A percentile compares a stretch with the other conserved stretches of the same genome.
phyloP scores from a whole-genome alignment of 192 early-diverging fungal species.

The Globomyces pollinis-pini region DNA sequence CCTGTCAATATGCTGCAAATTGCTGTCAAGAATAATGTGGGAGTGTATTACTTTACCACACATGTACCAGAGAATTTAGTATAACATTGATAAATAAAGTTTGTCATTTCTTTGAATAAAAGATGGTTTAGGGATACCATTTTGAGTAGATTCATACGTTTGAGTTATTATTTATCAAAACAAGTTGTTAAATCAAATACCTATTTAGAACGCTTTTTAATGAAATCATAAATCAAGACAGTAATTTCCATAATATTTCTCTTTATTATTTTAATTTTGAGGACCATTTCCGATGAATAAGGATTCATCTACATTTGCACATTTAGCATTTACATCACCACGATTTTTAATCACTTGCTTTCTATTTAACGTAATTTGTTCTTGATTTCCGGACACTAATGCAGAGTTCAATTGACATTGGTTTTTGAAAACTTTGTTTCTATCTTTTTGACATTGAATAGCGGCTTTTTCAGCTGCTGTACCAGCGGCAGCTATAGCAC shows the following conservation, averaged over 20 bases:
- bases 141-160: too few species aligned
- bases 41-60: constrained; percentile 39
- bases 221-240: too few species aligned
- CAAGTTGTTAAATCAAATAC: too few species aligned
- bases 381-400: background rate
- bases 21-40: constrained; percentile 45
- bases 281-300: too few species aligned
- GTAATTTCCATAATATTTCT: too few species aligned
- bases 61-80: background rate
- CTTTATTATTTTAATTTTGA: too few species aligned
- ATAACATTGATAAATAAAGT: too few species aligned
- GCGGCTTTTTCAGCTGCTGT: background rate
- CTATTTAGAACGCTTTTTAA: too few species aligned
- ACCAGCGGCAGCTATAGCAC: constrained; percentile 10
- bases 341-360: background rate
- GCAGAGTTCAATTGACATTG: background rate
- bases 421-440: constrained; percentile 15
- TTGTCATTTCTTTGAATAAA: too few species aligned
- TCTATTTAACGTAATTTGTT: background rate
- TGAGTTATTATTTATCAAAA: too few species aligned
- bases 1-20: constrained; percentile 43
- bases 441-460: constrained; percentile 2
- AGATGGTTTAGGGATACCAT: too few species aligned
- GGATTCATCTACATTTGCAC: constrained; percentile 10
- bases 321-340: background rate